Percentiles rank a stretch among this genome's conserved stretches.
phyloP scores from a whole-genome alignment of 169 alveolate genomes.

The Eimeria tenella region DNA sequence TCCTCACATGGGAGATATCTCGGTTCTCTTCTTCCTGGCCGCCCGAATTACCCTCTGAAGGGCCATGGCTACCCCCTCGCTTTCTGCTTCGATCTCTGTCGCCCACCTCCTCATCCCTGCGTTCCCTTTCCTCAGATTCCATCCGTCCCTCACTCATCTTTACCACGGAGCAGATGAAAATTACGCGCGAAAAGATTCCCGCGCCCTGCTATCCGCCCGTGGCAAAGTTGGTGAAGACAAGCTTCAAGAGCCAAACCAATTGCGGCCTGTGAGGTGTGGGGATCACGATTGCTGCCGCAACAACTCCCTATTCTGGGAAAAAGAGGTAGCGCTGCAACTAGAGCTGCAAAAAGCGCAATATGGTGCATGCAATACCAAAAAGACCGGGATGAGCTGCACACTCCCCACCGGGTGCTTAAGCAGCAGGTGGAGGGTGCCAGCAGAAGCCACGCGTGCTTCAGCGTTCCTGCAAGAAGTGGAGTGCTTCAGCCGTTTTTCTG shows the following conservation, averaged over 20 bases:
- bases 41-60: constrained; percentile 52
- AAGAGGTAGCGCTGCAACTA: constrained; percentile 36
- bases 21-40: constrained; percentile 70
- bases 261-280: constrained; percentile 57
- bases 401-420: constrained; percentile 69
- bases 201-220: constrained; percentile 43
- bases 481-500: constrained; percentile 28
- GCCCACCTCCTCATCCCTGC: constrained; percentile 70
- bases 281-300: constrained; percentile 24
- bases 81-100: constrained; percentile 60
- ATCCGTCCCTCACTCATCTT: constrained; percentile 76
- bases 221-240: constrained; percentile 47
- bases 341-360: constrained; percentile 39
- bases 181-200: constrained; percentile 20
- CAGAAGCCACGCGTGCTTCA: constrained; percentile 62
- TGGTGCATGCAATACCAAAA: constrained; percentile 67
- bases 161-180: not conserved
- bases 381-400: constrained; percentile 30
- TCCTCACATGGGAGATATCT: constrained; percentile 48
- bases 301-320: constrained; percentile 1
- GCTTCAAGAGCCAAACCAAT: constrained; percentile 28
- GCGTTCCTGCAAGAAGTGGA: constrained; percentile 39
- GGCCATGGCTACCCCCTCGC: constrained; percentile 62
- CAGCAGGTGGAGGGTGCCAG: constrained; percentile 78
- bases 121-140: constrained; percentile 73